Percentiles rank a stretch among this genome's conserved stretches.
phyloP scores from a whole-genome alignment of 257 asterid genomes.

The Nicotiana paniculata region DNA sequence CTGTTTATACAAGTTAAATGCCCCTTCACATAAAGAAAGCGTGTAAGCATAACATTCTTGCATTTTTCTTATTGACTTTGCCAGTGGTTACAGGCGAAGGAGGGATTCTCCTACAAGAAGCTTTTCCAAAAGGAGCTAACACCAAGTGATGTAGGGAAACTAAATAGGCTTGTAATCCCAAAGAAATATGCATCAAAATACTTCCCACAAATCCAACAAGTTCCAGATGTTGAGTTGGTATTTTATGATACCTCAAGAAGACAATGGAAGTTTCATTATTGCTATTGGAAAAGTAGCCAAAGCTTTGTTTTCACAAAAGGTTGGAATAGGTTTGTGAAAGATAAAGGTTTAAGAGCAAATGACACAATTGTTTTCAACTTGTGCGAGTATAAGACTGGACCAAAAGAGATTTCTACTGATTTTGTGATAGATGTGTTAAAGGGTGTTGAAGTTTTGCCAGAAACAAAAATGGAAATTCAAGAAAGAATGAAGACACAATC shows the following conservation, averaged over 20 bases:
- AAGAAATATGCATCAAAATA: constrained; percentile 37
- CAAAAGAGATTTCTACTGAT: constrained; percentile 15
- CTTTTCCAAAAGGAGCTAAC: constrained; percentile 61
- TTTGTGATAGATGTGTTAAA: constrained; percentile 40
- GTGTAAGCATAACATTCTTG: neutral
- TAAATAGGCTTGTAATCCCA: constrained; percentile 51
- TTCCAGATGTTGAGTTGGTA: constrained; percentile 32
- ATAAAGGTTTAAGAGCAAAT: constrained; percentile 32
- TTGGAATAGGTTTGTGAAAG: constrained; percentile 58
- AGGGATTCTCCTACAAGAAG: neutral
- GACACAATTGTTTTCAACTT: constrained; percentile 45
- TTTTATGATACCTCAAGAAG: constrained; percentile 41
- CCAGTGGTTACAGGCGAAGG: neutral
- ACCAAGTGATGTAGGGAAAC: constrained; percentile 57
- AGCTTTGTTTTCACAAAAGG: constrained; percentile 72
- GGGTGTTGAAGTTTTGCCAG: neutral
- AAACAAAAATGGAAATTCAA: neutral
- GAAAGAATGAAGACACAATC: neutral
- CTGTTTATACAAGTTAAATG: too few species aligned
- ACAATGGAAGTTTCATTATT: constrained; percentile 58
- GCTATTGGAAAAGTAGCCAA: constrained; percentile 77
- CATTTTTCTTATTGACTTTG: neutral
- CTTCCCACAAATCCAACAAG: constrained; percentile 22
- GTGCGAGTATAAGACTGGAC: constrained; percentile 28
- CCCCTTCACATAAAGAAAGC: neutral